These are phyloP conservation scores for Yarrowia sp. DNA, from an alignment of 805 yeast genomes.

Conservation along the genomic window DNA sequence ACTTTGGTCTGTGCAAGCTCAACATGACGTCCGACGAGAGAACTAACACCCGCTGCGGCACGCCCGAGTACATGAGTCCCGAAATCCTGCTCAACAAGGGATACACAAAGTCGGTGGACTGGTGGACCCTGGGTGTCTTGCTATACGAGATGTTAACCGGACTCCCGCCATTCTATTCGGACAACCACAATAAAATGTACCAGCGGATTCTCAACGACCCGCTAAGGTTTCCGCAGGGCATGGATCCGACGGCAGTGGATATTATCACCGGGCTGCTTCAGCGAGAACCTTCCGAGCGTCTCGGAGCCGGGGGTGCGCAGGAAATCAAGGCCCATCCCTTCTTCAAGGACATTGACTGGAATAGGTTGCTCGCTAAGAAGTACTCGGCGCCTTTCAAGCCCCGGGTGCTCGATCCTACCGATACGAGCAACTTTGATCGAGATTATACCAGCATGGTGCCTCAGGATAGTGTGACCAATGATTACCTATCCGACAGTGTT, in stretches of 20 bases:
- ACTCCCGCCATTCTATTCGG: slow-evolving; percentile 96
- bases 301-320: slow-evolving; percentile 79
- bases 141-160: slow-evolving; percentile 97
- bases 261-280: slow-evolving; percentile 74
- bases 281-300: slow-evolving; percentile 82
- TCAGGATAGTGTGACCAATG: slow-evolving; percentile 95
- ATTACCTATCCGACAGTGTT: slow-evolving; percentile 86
- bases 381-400: slow-evolving; percentile 97
- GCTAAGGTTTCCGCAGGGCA: slow-evolving; percentile 82
- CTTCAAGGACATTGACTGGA: slow-evolving; percentile 91
- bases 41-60: slow-evolving; percentile 92
- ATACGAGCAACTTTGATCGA: slow-evolving; percentile 87
- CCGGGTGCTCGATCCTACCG: slow-evolving; percentile 82
- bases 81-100: slow-evolving; percentile 91
- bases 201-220: slow-evolving; percentile 90
- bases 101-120: slow-evolving; percentile 93
- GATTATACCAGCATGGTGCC: slow-evolving; percentile 90
- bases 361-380: slow-evolving; percentile 77
- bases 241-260: slow-evolving; percentile 86
- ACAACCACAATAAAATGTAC: slow-evolving; percentile 91
- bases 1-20: slow-evolving; percentile 94
- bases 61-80: slow-evolving; percentile 97
- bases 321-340: slow-evolving; percentile 86
- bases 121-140: slow-evolving; percentile 98
- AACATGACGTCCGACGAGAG: slow-evolving; percentile 91